Conservation (phyloP, 2,329 filamentous ascomycete species). For the Tolypocladium amazonense region DNA sequence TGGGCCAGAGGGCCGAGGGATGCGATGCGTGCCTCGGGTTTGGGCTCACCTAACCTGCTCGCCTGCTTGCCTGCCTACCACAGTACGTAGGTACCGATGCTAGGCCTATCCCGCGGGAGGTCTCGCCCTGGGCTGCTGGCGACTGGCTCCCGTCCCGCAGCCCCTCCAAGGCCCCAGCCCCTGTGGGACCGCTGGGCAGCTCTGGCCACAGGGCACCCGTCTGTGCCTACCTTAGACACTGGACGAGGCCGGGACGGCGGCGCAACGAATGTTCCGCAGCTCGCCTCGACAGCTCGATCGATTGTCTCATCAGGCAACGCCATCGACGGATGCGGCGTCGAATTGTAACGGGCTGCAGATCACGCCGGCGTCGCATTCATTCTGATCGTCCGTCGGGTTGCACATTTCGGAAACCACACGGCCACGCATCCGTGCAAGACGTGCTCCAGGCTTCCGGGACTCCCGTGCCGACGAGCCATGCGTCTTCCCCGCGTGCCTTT, state of each 20-base stretch:
- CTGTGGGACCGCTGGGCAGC: background rate
- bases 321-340: background rate
- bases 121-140: background rate
- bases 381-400: background rate
- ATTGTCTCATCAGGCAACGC: background rate
- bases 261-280: background rate
- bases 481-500: background rate
- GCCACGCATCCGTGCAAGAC: background rate
- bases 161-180: background rate
- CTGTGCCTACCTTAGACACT: too few species aligned
- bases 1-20: background rate
- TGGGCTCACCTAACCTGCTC: background rate
- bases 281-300: background rate
- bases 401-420: background rate
- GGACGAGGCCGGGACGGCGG: background rate
- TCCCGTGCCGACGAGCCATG: background rate
- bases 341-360: background rate
- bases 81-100: too few species aligned
- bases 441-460: background rate
- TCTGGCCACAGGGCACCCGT: background rate
- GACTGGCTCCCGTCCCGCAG: background rate
- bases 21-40: background rate
- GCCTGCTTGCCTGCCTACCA: too few species aligned
- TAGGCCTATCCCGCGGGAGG: background rate
- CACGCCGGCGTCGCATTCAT: background rate